Conservation (phyloP, 108 stramenopile species). For the Parietichytrium sp. region DNA sequence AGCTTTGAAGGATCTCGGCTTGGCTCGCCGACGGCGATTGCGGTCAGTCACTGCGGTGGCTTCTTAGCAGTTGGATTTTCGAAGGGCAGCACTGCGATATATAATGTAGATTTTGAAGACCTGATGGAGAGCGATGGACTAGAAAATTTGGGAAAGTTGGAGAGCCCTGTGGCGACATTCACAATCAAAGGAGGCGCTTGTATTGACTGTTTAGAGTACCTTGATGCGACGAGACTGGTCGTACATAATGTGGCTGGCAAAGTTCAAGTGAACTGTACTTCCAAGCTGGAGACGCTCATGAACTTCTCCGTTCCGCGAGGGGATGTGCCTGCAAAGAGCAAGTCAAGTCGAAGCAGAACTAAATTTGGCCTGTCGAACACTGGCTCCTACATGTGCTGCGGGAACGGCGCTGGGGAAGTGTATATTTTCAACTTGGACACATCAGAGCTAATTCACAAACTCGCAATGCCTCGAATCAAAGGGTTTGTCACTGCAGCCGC, state of each 20-base stretch:
- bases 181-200: background rate
- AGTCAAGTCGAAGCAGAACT: background rate
- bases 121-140: background rate
- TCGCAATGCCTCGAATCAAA: conserved; percentile 11
- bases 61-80: background rate
- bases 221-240: background rate
- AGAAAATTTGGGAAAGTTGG: background rate
- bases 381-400: background rate
- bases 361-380: background rate
- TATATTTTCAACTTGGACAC: background rate
- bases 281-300: background rate
- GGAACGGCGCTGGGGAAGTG: background rate
- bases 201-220: conserved; percentile 19
- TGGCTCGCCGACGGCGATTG: background rate
- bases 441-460: background rate
- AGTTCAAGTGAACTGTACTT: background rate
- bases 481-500: background rate
- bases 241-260: background rate
- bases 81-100: background rate
- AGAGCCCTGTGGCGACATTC: background rate
- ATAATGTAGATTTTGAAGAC: background rate
- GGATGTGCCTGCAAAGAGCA: background rate
- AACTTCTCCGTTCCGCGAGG: background rate
- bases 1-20: background rate
- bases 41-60: background rate